Conservation (phyloP, 1,284 basidiomycete species). For the Butyriboletus regius region DNA sequence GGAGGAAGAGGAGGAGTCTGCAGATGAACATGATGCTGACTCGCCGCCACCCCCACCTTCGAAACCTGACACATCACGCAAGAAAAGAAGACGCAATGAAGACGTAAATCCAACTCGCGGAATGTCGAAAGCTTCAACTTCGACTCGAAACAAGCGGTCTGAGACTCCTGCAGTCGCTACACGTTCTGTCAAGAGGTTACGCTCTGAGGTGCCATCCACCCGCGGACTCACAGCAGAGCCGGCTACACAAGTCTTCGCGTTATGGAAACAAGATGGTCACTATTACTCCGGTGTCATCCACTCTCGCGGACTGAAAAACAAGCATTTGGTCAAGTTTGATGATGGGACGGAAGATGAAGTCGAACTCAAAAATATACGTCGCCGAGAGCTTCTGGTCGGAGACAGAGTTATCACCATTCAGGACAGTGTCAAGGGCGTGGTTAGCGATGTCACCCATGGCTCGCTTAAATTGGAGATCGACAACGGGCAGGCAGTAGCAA, state of each 20-base stretch:
- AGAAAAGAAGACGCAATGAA: conserved; percentile 48
- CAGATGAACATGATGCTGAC: conserved; percentile 29
- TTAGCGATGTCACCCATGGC: conserved; percentile 36
- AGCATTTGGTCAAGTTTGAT: conserved; percentile 54
- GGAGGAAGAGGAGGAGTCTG: conserved; percentile 39
- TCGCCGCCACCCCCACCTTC: conserved; percentile 25
- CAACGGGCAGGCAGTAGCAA: conserved; percentile 32
- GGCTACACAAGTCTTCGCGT: conserved; percentile 55
- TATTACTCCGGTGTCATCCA: conserved; percentile 58
- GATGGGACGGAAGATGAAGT: conserved; percentile 46
- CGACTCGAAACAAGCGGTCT: conserved; percentile 29
- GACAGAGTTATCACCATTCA: conserved; percentile 48
- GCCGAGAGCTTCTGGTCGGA: conserved; percentile 42
- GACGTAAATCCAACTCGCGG: conserved; percentile 20
- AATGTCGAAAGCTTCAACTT: conserved; percentile 23
- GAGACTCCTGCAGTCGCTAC: conserved; percentile 24
- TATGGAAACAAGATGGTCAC: conserved; percentile 54
- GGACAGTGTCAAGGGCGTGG: conserved; percentile 28
- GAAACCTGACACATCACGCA: conserved; percentile 30
- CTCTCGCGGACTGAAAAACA: conserved; percentile 26
- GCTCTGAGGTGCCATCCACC: conserved; percentile 26
- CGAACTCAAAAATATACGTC: conserved; percentile 50
- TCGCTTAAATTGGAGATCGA: conserved; percentile 38
- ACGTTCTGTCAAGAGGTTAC: conserved; percentile 31
- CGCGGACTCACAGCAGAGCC: conserved; percentile 19